Evolutionary conservation across 1,284 basidiomycete species (phyloP).

Genomic region (Trichosporon ovoides): DNA sequence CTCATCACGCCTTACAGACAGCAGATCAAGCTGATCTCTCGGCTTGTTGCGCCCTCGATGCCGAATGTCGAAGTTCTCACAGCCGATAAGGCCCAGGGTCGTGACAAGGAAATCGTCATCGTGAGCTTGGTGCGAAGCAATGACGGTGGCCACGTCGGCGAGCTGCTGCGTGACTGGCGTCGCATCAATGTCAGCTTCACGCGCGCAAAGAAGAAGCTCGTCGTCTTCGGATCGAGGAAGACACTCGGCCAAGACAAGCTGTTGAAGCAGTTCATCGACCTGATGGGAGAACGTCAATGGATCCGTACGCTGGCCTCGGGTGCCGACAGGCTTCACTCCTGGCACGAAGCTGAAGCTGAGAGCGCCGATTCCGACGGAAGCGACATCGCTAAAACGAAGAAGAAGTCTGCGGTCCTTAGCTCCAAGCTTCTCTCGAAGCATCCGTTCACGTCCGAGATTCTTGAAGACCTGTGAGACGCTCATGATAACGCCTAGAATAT

Average conservation of each 20-base stretch:
- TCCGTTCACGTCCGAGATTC: constrained; percentile 27
- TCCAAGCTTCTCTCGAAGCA: neutral
- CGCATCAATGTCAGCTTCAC: constrained; percentile 96
- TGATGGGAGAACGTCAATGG: constrained; percentile 72
- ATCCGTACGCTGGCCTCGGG: constrained; percentile 56
- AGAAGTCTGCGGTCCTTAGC: constrained; percentile 5
- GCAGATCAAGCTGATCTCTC: constrained; percentile 80
- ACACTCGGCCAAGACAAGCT: constrained; percentile 61
- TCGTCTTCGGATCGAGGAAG: constrained; percentile 77
- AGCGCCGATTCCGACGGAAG: too few species aligned
- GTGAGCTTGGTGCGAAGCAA: constrained; percentile 91
- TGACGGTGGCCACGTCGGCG: constrained; percentile 69
- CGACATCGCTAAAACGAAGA: neutral
- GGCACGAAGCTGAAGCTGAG: constrained; percentile 4
- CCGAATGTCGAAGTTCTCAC: constrained; percentile 77
- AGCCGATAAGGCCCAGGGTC: constrained; percentile 89
- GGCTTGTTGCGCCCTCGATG: constrained; percentile 49
- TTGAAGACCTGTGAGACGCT: constrained; percentile 18
- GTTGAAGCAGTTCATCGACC: constrained; percentile 63
- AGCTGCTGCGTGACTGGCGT: constrained; percentile 89
- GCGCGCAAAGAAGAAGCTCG: constrained; percentile 78
- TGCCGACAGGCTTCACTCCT: constrained; percentile 51
- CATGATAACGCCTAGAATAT: too few species aligned
- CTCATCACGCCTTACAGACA: constrained; percentile 90
- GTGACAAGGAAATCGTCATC: constrained; percentile 93